These are phyloP conservation scores for Dipteronia sinensis DNA, from an alignment of 345 rosid species.

Conservation along the genomic window DNA sequence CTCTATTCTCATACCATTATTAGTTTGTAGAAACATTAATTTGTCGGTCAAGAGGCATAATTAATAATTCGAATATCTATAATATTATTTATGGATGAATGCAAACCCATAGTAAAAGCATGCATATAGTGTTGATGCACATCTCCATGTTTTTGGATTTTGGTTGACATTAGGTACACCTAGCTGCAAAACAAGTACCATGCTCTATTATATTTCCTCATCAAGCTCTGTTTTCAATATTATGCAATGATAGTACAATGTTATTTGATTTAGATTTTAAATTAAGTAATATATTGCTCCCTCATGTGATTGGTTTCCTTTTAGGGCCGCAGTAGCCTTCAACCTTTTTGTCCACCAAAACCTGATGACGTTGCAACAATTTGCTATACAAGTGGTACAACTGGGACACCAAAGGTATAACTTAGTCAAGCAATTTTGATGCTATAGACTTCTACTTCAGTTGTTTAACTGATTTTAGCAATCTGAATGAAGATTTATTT, in stretches of 20 bases:
- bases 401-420: constrained; percentile 95
- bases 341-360: constrained; percentile 61
- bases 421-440: constrained; percentile 18
- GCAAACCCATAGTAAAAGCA: background rate
- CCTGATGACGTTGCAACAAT: constrained; percentile 71
- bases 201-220: background rate
- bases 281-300: constrained; percentile 3
- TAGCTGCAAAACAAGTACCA: background rate
- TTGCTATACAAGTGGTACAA: constrained; percentile 98
- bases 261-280: constrained; percentile 1
- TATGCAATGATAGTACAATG: background rate
- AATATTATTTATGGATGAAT: background rate
- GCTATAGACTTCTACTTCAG: background rate
- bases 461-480: constrained; percentile 20
- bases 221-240: background rate
- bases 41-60: background rate
- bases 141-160: background rate
- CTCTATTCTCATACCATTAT: background rate
- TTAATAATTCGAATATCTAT: background rate
- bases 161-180: background rate
- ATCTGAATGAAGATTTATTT: constrained; percentile 25
- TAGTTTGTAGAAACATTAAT: background rate
- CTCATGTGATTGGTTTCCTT: constrained; percentile 33
- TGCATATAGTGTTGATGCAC: background rate
- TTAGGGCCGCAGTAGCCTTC: constrained; percentile 66